phyloP scores from a whole-genome alignment of 2,329 filamentous ascomycete genomes.

The Magnaporthiopsis poae region DNA sequence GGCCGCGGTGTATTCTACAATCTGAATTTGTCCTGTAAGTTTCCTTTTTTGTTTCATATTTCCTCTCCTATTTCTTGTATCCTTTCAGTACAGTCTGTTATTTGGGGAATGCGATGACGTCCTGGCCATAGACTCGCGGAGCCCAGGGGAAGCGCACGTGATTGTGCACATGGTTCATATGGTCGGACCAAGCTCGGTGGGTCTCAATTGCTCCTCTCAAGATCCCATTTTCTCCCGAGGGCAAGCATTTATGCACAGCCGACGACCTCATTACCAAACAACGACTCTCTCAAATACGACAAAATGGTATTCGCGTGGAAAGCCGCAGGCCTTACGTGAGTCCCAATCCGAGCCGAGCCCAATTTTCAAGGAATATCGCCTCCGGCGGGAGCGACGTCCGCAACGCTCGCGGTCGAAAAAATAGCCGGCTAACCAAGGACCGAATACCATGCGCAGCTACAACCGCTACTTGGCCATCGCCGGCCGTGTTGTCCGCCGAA shows the following conservation, averaged over 20 bases:
- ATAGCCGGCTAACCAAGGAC: conserved; percentile 10
- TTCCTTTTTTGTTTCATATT: too few relatives aligned
- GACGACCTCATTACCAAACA: conserved; percentile 17
- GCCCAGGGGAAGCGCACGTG: neutral
- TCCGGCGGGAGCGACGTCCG: neutral
- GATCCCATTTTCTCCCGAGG: conserved; percentile 15
- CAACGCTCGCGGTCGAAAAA: neutral
- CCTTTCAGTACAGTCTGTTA: too few relatives aligned
- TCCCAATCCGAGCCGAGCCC: conserved; percentile 15
- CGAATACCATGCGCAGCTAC: conserved; percentile 57
- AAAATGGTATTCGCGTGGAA: conserved; percentile 98
- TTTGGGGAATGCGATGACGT: neutral
- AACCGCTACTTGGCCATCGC: conserved; percentile 98
- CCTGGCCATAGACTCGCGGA: neutral
- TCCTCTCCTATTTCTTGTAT: too few relatives aligned
- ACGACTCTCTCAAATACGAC: conserved; percentile 26
- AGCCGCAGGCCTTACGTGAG: conserved; percentile 91
- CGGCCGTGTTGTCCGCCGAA: conserved; percentile 87
- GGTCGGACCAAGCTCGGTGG: neutral
- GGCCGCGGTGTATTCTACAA: too few relatives aligned
- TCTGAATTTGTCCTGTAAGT: too few relatives aligned
- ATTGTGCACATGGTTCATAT: neutral
- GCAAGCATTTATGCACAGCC: conserved; percentile 5
- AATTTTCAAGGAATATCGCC: conserved; percentile 10
- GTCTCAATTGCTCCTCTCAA: neutral